Percentiles rank a stretch among this genome's conserved stretches.
phyloP scores from a whole-genome alignment of 768 basidiomycete species.

The Podaxis sp. region DNA sequence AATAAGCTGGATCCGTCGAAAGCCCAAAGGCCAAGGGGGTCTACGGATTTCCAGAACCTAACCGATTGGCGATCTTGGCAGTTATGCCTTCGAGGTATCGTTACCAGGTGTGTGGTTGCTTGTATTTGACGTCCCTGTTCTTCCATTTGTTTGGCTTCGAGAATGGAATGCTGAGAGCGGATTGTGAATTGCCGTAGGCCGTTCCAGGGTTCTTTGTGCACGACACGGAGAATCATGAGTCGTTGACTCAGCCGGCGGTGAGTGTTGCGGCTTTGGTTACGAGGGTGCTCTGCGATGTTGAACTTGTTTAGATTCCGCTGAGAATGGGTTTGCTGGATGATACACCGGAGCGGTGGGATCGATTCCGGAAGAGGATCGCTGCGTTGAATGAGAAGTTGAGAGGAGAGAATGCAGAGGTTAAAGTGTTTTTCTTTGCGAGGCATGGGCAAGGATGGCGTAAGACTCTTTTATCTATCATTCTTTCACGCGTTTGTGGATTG shows the following conservation, averaged over 20 bases:
- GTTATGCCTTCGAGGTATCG: background rate
- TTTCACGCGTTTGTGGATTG: slow-evolving; percentile 1
- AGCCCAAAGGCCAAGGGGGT: background rate
- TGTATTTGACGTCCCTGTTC: background rate
- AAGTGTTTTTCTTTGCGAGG: slow-evolving; percentile 63
- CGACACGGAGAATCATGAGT: slow-evolving; percentile 3
- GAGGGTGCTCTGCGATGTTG: background rate
- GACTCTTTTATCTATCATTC: slow-evolving; percentile 24
- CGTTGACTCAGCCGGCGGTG: slow-evolving; percentile 9
- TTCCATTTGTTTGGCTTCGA: background rate
- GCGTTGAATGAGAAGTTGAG: slow-evolving; percentile 43
- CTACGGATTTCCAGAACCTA: background rate
- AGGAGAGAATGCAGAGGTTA: slow-evolving; percentile 37
- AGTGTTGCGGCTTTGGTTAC: background rate
- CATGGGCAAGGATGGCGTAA: slow-evolving; percentile 77
- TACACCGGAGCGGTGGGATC: slow-evolving; percentile 48
- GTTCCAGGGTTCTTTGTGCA: slow-evolving; percentile 13
- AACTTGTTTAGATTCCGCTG: slow-evolving; percentile 43
- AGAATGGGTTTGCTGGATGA: slow-evolving; percentile 63
- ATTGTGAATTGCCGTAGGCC: background rate
- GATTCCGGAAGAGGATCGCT: slow-evolving; percentile 38
- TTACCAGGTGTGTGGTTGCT: slow-evolving; percentile 2
- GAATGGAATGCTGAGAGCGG: too few relatives aligned
- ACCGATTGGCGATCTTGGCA: background rate
- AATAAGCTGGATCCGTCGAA: background rate